These are phyloP conservation scores for Talaromyces sp. DNA, from an alignment of 2,329 filamentous ascomycete genomes.

Conservation along the genomic window DNA sequence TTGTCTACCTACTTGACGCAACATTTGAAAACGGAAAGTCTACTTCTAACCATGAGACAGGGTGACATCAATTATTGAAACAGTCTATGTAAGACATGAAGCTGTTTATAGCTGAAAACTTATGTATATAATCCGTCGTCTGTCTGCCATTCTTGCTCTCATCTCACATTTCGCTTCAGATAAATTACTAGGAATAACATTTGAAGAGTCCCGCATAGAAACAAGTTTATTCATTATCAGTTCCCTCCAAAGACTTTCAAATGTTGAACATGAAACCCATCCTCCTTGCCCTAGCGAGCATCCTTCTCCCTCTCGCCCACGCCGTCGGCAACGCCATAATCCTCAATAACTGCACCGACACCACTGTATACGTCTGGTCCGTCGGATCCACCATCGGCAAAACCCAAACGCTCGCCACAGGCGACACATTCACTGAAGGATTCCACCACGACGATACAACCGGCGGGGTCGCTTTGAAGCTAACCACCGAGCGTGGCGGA, in stretches of 20 bases:
- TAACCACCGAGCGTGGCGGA: slow-evolving; percentile 29
- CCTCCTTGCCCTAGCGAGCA: slow-evolving; percentile 8
- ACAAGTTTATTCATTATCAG: too few relatives aligned
- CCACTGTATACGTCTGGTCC: slow-evolving; percentile 32
- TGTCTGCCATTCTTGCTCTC: not conserved
- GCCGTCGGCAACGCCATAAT: slow-evolving; percentile 28
- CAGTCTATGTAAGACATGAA: not conserved
- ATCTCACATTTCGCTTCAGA: not conserved
- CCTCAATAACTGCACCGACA: slow-evolving; percentile 25
- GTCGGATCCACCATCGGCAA: slow-evolving; percentile 23
- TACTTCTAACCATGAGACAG: not conserved
- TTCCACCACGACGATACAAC: slow-evolving; percentile 27
- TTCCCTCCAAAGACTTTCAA: not conserved
- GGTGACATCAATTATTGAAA: not conserved
- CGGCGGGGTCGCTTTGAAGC: slow-evolving; percentile 39
- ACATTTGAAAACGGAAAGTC: not conserved
- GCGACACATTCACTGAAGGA: slow-evolving; percentile 26
- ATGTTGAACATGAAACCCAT: slow-evolving; percentile 6
- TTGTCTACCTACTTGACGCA: not conserved
- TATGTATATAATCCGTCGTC: not conserved
- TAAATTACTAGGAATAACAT: not conserved
- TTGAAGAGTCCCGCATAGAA: too few relatives aligned
- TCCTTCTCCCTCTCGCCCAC: slow-evolving; percentile 10
- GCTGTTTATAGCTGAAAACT: not conserved
- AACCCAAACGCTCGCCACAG: slow-evolving; percentile 17